phyloP scores from a whole-genome alignment of 192 early-diverging fungal species.

The Entomortierella beljakovae region DNA sequence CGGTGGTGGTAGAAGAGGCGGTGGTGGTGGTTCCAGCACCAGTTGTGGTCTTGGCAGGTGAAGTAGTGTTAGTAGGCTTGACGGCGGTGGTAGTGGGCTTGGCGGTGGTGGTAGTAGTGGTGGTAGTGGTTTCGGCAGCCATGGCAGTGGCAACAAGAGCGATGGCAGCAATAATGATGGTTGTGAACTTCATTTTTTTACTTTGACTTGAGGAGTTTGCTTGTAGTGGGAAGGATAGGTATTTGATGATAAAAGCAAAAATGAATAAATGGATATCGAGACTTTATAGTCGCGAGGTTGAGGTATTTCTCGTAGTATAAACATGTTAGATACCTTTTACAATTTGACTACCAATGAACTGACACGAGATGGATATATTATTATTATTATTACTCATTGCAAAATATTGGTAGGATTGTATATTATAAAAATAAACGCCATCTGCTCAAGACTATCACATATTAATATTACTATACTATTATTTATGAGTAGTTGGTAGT shows the following conservation, averaged over 20 bases:
- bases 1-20: neutral
- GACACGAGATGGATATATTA: no score
- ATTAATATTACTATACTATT: no score
- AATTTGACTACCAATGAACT: no score
- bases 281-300: no score
- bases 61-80: neutral
- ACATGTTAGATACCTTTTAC: no score
- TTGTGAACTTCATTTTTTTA: constrained; percentile 16
- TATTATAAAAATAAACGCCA: no score
- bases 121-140: neutral
- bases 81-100: neutral
- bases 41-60: neutral
- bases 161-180: constrained; percentile 17
- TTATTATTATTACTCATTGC: no score
- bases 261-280: neutral
- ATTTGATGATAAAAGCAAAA: neutral
- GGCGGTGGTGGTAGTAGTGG: neutral
- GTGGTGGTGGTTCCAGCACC: neutral
- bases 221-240: neutral
- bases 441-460: no score
- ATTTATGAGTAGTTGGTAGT: no score
- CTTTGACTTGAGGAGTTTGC: neutral
- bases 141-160: constrained; percentile 11
- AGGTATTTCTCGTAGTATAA: no score
- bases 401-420: no score